Conservation (phyloP, 1,139 yeast genomes). For the Hanseniaspora gamundiae region DNA sequence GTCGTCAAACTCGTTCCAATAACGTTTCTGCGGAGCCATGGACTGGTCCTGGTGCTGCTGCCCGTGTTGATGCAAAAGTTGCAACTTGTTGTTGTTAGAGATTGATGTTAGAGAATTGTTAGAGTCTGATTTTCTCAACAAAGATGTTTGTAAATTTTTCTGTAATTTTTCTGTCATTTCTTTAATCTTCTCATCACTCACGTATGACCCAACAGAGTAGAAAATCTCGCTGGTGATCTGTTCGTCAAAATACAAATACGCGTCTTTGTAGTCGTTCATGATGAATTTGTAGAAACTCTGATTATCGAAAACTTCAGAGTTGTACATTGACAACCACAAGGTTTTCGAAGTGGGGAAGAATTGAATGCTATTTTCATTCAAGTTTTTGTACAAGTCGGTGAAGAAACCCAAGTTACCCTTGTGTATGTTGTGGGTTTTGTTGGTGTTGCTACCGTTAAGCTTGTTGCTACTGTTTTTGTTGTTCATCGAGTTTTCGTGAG, state of each 20-base stretch:
- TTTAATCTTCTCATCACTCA: not conserved
- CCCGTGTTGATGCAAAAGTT: not conserved
- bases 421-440: not conserved
- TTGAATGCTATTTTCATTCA: constrained; percentile 41
- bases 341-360: constrained; percentile 25
- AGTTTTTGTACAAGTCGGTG: constrained; percentile 28
- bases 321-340: not conserved
- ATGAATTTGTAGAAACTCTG: not conserved
- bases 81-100: not conserved
- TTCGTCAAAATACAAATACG: not conserved
- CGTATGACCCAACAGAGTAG: not conserved
- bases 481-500: not conserved
- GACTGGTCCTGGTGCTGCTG: not conserved
- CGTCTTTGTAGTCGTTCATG: not conserved
- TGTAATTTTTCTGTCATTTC: not conserved
- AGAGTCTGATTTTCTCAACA: not conserved
- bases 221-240: not conserved
- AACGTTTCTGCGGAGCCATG: constrained; percentile 22
- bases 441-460: not conserved
- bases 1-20: constrained; percentile 67
- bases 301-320: not conserved
- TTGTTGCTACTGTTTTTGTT: not conserved
- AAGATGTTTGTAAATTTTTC: not conserved
- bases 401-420: not conserved
- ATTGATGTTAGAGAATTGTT: not conserved